Conservation (phyloP, 2,329 filamentous ascomycete species). For the Trichoderma oligosporum region DNA sequence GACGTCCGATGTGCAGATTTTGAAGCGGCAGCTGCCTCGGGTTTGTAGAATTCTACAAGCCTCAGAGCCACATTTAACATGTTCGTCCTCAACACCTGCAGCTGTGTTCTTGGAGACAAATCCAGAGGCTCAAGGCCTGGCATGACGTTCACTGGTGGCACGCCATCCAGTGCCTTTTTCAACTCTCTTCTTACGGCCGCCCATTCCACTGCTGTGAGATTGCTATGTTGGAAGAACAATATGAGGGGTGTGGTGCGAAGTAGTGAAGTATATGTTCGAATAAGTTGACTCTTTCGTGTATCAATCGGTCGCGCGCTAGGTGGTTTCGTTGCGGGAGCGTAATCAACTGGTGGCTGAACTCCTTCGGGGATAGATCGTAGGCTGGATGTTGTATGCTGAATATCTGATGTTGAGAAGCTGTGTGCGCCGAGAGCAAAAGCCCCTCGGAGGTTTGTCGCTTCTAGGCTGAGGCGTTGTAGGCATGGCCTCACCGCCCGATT, state of each 20-base stretch:
- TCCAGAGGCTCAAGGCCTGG: constrained; percentile 36
- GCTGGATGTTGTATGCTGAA: constrained; percentile 25
- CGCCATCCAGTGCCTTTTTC: constrained; percentile 41
- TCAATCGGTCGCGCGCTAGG: constrained; percentile 83
- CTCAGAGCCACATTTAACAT: constrained; percentile 84
- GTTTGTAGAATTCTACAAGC: constrained; percentile 78
- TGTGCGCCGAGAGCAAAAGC: constrained; percentile 25
- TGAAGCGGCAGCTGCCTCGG: constrained; percentile 37
- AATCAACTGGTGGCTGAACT: constrained; percentile 42
- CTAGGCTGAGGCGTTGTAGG: constrained; percentile 21
- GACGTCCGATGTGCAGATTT: constrained; percentile 31
- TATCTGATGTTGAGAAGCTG: constrained; percentile 29
- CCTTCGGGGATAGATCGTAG: constrained; percentile 14
- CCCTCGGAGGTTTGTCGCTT: constrained; percentile 5
- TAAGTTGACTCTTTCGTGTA: constrained; percentile 84
- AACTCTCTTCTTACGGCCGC: constrained; percentile 43
- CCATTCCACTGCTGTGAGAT: constrained; percentile 64
- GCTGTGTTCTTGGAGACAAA: constrained; percentile 60
- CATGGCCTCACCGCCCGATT: constrained; percentile 22
- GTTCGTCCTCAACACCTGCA: constrained; percentile 83
- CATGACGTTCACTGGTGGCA: constrained; percentile 33
- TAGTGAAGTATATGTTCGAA: constrained; percentile 80
- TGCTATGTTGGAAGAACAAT: constrained; percentile 73
- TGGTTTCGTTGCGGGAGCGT: constrained; percentile 68
- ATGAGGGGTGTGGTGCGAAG: constrained; percentile 81